phyloP scores from a whole-genome alignment of 257 asterid species.

The Solanum pimpinellifolium region DNA sequence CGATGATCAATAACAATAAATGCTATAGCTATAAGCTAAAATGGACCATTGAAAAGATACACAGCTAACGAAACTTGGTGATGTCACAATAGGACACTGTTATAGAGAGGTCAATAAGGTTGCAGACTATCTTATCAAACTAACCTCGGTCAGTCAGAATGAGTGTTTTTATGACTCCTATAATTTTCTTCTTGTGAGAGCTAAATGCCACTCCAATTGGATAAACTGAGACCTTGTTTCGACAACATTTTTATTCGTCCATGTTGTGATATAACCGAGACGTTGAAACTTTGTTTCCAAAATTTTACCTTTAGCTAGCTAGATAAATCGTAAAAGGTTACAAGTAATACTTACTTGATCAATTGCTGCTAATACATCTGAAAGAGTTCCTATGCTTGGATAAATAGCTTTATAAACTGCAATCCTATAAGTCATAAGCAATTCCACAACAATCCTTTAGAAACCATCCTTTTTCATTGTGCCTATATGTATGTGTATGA shows the following conservation, averaged over 20 bases:
- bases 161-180: neutral
- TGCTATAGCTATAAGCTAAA: neutral
- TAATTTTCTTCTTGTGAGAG: neutral
- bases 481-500: neutral
- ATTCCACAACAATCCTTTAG: neutral
- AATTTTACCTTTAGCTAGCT: neutral
- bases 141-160: neutral
- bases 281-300: neutral
- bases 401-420: constrained; percentile 89
- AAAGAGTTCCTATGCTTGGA: constrained; percentile 63
- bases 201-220: neutral
- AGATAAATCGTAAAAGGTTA: neutral
- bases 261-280: too few relatives aligned
- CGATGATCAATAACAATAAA: neutral
- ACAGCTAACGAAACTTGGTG: neutral
- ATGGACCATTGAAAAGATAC: neutral
- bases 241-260: too few relatives aligned
- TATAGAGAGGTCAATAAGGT: neutral
- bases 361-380: constrained; percentile 89
- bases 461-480: neutral
- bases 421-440: constrained; percentile 31
- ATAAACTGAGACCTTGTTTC: too few relatives aligned
- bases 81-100: neutral
- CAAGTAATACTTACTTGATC: constrained; percentile 53
- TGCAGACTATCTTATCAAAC: neutral